Evolutionary conservation across 2,329 filamentous ascomycete species (phyloP).

Genomic region (Aureobasidium lini): DNA sequence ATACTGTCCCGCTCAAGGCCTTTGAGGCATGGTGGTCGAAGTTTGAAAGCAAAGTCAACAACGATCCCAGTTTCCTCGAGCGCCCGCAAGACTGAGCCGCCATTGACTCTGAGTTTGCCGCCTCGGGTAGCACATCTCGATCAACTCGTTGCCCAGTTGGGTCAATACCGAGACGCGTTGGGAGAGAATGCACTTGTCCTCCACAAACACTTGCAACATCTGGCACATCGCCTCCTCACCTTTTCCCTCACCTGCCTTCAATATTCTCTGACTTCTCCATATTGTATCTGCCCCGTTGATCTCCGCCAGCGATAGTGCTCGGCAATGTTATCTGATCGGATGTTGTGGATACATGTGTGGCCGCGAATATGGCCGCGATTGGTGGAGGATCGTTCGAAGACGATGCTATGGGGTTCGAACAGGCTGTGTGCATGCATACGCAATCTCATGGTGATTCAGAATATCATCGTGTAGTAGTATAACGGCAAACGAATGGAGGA

Average conservation of each 20-base stretch:
- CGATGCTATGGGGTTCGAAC: neutral
- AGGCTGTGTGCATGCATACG: slow-evolving; percentile 7
- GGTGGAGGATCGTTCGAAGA: neutral
- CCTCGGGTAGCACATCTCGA: neutral
- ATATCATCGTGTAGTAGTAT: slow-evolving; percentile 11
- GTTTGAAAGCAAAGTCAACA: slow-evolving; percentile 79
- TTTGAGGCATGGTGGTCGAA: slow-evolving; percentile 98
- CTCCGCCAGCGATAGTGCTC: neutral
- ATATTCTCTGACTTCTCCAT: neutral
- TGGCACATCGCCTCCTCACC: neutral
- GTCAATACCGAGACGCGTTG: slow-evolving; percentile 7
- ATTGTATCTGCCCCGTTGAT: neutral
- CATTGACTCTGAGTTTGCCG: neutral
- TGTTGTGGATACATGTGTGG: neutral
- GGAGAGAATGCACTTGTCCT: neutral
- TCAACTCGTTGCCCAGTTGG: slow-evolving; percentile 2
- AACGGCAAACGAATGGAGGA: neutral
- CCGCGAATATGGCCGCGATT: neutral
- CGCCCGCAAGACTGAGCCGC: slow-evolving; percentile 43
- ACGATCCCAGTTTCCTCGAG: slow-evolving; percentile 85
- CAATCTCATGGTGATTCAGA: slow-evolving; percentile 9
- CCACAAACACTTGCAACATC: neutral
- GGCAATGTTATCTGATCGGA: neutral
- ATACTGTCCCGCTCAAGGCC: slow-evolving; percentile 86
- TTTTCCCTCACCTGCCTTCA: neutral